phyloP scores from a whole-genome alignment of 805 yeast species.

The Myxozyma monticola region DNA sequence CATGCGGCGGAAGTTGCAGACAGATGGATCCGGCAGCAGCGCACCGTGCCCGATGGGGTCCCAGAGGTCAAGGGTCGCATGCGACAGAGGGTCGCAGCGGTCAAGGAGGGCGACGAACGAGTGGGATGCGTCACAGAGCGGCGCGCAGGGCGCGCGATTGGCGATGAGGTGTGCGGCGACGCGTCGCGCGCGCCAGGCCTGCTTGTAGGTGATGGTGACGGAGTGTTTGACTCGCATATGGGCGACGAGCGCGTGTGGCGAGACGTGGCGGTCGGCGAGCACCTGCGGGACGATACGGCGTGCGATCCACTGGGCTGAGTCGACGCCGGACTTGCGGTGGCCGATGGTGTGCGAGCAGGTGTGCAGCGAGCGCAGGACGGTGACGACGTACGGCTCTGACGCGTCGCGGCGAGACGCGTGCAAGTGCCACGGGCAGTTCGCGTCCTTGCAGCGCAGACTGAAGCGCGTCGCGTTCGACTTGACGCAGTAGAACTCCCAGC shows the following conservation, averaged over 20 bases:
- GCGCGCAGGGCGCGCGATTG: slow-evolving; percentile 9
- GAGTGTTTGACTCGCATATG: slow-evolving; percentile 7
- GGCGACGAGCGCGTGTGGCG: slow-evolving; percentile 14
- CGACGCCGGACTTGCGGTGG: slow-evolving; percentile 8
- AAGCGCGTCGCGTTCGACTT: slow-evolving; percentile 17
- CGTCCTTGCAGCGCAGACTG: slow-evolving; percentile 21
- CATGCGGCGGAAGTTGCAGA: slow-evolving; percentile 18
- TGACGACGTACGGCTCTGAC: slow-evolving; percentile 17
- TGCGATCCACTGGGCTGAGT: slow-evolving; percentile 23
- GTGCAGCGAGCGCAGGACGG: slow-evolving; percentile 14
- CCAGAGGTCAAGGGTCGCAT: slow-evolving; percentile 11
- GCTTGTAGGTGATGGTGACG: slow-evolving; percentile 21
- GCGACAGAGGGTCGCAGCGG: slow-evolving; percentile 5
- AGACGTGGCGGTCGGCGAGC: slow-evolving; percentile 3
- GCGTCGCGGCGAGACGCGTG: slow-evolving; percentile 20
- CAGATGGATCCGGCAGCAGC: slow-evolving; percentile 10
- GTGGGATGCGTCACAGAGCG: slow-evolving; percentile 2
- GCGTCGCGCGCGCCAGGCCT: slow-evolving; percentile 29
- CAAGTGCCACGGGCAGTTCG: slow-evolving; percentile 16
- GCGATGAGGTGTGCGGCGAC: slow-evolving; percentile 8
- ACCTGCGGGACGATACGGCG: slow-evolving; percentile 10
- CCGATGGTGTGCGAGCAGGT: slow-evolving; percentile 14
- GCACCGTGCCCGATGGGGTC: slow-evolving; percentile 22
- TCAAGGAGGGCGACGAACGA: slow-evolving; percentile 1
- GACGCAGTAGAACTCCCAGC: slow-evolving; percentile 23